These are phyloP conservation scores for Kazachstania sp. DNA, from an alignment of 1,139 yeast species.

Conservation along the genomic window DNA sequence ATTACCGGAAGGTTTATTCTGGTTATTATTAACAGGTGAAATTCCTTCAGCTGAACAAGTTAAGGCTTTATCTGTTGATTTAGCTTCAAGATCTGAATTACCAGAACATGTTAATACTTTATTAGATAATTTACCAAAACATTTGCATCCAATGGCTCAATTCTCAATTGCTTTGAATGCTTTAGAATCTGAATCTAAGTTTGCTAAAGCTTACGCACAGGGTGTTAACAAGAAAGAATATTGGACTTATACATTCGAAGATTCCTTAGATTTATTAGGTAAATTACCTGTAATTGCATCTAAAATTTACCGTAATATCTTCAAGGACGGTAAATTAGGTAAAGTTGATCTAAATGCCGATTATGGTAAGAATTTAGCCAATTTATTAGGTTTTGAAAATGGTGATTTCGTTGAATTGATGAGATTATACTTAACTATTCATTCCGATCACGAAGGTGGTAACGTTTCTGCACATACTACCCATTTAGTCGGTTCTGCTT, in stretches of 20 bases:
- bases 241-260: constrained; percentile 64
- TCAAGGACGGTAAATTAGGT: constrained; percentile 47
- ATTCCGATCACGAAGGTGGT: constrained; percentile 43
- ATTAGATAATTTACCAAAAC: constrained; percentile 47
- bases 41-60: constrained; percentile 51
- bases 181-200: constrained; percentile 50
- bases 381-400: constrained; percentile 58
- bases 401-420: constrained; percentile 36
- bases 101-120: constrained; percentile 48
- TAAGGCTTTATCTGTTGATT: constrained; percentile 43
- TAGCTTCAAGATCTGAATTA: constrained; percentile 49
- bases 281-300: constrained; percentile 61
- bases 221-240: constrained; percentile 60
- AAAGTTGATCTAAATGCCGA: constrained; percentile 67
- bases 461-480: constrained; percentile 40
- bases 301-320: constrained; percentile 57
- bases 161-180: constrained; percentile 59
- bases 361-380: constrained; percentile 86
- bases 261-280: constrained; percentile 54
- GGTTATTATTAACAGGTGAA: constrained; percentile 57
- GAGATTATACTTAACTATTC: constrained; percentile 38
- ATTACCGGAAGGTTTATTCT: constrained; percentile 56
- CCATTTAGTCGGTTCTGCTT: constrained; percentile 38
- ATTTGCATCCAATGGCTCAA: constrained; percentile 66
- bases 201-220: constrained; percentile 59